Conservation (phyloP, 768 basidiomycete species). For the Hypholoma sublateritium region DNA sequence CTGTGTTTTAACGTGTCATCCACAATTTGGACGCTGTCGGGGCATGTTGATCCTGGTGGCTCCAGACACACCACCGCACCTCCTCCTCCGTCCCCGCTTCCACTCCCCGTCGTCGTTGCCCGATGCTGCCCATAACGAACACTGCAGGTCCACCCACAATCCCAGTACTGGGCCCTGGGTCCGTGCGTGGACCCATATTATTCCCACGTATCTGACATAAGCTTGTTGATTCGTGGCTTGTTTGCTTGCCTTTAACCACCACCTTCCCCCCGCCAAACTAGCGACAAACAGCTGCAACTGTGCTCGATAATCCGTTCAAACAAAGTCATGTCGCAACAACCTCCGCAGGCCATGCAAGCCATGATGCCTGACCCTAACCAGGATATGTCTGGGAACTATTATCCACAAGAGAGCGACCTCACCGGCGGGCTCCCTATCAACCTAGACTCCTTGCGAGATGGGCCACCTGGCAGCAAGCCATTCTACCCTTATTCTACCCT, state of each 20-base stretch:
- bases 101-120: constrained; percentile 18
- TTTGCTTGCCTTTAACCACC: constrained; percentile 47
- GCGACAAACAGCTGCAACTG: constrained; percentile 33
- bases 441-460: constrained; percentile 83
- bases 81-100: constrained; percentile 30
- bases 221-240: constrained; percentile 42
- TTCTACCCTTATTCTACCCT: constrained; percentile 92
- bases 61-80: constrained; percentile 46
- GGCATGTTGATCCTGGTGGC: constrained; percentile 59
- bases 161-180: constrained; percentile 31
- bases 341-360: constrained; percentile 58
- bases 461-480: constrained; percentile 86
- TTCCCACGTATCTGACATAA: constrained; percentile 65
- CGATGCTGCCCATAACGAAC: constrained; percentile 6
- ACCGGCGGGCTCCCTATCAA: constrained; percentile 85
- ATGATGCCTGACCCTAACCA: constrained; percentile 58
- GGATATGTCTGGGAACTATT: constrained; percentile 63
- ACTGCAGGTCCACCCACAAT: constrained; percentile 7
- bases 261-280: constrained; percentile 40
- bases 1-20: constrained; percentile 78
- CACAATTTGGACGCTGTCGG: constrained; percentile 70
- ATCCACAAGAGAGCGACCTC: constrained; percentile 74
- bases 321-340: constrained; percentile 51
- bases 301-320: constrained; percentile 23
- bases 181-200: constrained; percentile 54